Conservation (phyloP, 106 monocot species). For the Vanilla planifolia region DNA sequence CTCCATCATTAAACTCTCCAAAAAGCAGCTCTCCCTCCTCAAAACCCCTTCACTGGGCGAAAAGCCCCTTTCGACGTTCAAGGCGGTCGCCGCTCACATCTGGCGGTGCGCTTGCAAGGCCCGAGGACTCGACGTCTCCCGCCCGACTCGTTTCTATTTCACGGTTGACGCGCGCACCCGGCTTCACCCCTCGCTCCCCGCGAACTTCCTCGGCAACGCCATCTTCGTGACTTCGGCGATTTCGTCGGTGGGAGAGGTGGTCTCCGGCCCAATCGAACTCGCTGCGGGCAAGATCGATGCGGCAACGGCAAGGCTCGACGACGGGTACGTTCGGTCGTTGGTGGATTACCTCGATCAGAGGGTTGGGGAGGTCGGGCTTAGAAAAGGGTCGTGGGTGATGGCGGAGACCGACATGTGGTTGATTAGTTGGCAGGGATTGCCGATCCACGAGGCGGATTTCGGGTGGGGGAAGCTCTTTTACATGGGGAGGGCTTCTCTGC, state of each 20-base stretch:
- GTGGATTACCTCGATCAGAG: conserved; percentile 39
- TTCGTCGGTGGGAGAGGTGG: conserved; percentile 1
- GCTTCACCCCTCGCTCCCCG: conserved; percentile 36
- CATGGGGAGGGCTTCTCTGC: conserved; percentile 31
- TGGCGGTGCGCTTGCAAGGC: conserved; percentile 57
- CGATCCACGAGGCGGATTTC: conserved; percentile 46
- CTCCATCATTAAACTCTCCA: conserved; percentile 33
- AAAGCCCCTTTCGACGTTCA: conserved; percentile 25
- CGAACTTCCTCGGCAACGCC: conserved; percentile 42
- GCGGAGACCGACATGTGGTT: conserved; percentile 18
- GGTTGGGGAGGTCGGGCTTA: conserved; percentile 7
- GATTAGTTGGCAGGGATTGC: conserved; percentile 40
- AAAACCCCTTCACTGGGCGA: conserved; percentile 11
- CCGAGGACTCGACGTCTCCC: conserved; percentile 14
- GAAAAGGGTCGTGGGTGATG: conserved; percentile 11
- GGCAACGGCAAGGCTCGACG: conserved; percentile 6
- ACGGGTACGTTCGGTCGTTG: conserved; percentile 41
- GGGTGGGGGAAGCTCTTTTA: conserved; percentile 44
- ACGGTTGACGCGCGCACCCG: conserved; percentile 28
- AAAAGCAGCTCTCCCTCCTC: conserved; percentile 22
- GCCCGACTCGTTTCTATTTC: conserved; percentile 30
- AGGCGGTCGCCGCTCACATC: conserved; percentile 33
- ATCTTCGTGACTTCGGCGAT: conserved; percentile 18
- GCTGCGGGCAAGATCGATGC: conserved; percentile 18
- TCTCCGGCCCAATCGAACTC: neutral